These are phyloP conservation scores for Ogataea hybrid DNA, from an alignment of 1,139 yeast species.

Conservation along the genomic window DNA sequence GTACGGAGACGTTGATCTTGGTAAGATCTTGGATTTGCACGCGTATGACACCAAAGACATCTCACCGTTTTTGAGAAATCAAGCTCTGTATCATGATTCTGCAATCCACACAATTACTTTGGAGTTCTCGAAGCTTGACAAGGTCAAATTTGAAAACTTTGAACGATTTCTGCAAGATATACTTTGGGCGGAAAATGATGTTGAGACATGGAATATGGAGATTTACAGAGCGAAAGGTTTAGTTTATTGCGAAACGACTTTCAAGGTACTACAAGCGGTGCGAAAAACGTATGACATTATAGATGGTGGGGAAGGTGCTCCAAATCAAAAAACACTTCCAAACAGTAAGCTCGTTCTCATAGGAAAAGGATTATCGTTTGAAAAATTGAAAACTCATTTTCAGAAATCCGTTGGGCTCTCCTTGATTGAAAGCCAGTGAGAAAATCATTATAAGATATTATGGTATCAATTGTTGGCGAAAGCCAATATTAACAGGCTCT, in stretches of 20 bases:
- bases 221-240: slow-evolving; percentile 84
- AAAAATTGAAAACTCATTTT: slow-evolving; percentile 10
- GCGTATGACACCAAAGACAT: slow-evolving; percentile 55
- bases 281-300: slow-evolving; percentile 86
- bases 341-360: slow-evolving; percentile 70
- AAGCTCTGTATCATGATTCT: slow-evolving; percentile 41
- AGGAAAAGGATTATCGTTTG: slow-evolving; percentile 57
- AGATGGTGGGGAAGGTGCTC: slow-evolving; percentile 40
- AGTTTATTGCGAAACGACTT: slow-evolving; percentile 40
- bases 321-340: slow-evolving; percentile 29
- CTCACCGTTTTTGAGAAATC: slow-evolving; percentile 16
- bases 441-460: no score
- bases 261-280: slow-evolving; percentile 88
- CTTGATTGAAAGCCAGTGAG: background rate
- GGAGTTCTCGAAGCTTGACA: slow-evolving; percentile 46
- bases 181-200: slow-evolving; percentile 57
- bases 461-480: no score
- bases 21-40: slow-evolving; percentile 68
- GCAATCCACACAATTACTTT: slow-evolving; percentile 65
- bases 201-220: slow-evolving; percentile 44
- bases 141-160: slow-evolving; percentile 38
- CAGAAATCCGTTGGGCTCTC: background rate
- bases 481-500: no score
- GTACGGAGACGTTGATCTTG: slow-evolving; percentile 68
- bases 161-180: slow-evolving; percentile 64